phyloP scores from a whole-genome alignment of 2,329 filamentous ascomycete genomes.

The Arthrinium puccinioides region DNA sequence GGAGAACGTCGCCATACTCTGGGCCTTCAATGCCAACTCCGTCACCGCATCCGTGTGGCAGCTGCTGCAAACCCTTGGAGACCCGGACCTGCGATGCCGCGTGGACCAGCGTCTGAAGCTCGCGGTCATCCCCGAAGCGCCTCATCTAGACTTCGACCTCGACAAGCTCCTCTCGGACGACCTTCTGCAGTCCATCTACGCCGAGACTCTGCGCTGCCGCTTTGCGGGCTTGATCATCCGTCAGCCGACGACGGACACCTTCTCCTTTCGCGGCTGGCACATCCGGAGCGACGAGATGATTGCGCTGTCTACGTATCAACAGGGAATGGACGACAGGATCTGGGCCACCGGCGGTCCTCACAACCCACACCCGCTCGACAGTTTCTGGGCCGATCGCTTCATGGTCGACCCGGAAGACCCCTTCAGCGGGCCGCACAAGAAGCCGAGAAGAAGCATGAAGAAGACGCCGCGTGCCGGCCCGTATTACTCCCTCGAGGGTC shows the following conservation, averaged over 20 bases:
- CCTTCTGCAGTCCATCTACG: neutral
- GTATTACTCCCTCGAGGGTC: conserved; percentile 12
- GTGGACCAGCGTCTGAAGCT: no score
- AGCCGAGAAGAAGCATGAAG: neutral
- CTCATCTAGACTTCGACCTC: no score
- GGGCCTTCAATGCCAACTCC: neutral
- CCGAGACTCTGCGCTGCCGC: neutral
- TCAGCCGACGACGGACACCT: neutral
- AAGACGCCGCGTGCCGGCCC: neutral
- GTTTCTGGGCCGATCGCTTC: neutral
- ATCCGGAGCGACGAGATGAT: neutral
- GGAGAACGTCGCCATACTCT: neutral
- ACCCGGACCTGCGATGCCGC: neutral
- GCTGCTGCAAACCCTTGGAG: neutral
- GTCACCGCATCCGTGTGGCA: neutral
- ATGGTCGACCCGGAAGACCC: neutral
- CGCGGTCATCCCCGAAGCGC: no score
- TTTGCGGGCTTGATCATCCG: neutral
- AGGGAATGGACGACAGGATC: neutral
- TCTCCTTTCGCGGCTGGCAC: neutral
- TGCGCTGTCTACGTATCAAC: neutral
- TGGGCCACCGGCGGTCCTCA: neutral
- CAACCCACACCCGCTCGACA: neutral
- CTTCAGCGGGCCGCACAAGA: neutral
- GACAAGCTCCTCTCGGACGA: neutral